Percentiles rank a stretch among this genome's conserved stretches.
phyloP scores from a whole-genome alignment of 495 filamentous ascomycete genomes.

The Monascus purpureus region DNA sequence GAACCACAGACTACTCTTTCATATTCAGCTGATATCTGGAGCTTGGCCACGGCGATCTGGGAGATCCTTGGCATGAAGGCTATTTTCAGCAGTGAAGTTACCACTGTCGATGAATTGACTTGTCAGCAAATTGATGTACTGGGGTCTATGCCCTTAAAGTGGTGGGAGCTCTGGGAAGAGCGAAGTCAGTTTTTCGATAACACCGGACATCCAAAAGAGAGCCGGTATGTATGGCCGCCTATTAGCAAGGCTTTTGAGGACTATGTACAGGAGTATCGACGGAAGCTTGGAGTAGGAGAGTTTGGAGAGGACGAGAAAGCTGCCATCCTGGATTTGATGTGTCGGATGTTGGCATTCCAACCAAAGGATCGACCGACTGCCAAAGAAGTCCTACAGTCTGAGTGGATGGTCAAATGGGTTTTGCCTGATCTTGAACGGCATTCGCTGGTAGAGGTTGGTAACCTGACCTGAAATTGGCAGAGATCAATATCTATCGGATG shows the following conservation, averaged over 20 bases:
- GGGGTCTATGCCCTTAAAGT: constrained; percentile 16
- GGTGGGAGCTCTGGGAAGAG: constrained; percentile 18
- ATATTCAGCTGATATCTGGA: constrained; percentile 24
- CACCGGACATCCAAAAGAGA: constrained; percentile 9
- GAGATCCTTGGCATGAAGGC: constrained; percentile 24
- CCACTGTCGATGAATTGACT: constrained; percentile 11
- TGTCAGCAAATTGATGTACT: constrained; percentile 18
- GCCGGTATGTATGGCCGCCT: constrained; percentile 10
- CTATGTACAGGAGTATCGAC: constrained; percentile 15
- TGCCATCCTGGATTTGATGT: constrained; percentile 20
- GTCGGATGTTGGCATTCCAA: constrained; percentile 8
- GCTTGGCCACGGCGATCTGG: constrained; percentile 20
- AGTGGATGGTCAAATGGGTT: constrained; percentile 22
- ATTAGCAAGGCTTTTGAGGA: constrained; percentile 16
- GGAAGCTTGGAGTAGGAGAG: constrained; percentile 5
- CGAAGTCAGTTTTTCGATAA: constrained; percentile 13
- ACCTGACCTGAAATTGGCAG: too few relatives aligned
- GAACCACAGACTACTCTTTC: constrained; percentile 11
- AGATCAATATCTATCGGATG: too few relatives aligned
- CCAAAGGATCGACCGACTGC: constrained; percentile 11
- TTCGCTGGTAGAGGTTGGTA: too few relatives aligned
- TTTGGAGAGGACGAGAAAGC: constrained; percentile 8
- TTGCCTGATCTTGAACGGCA: constrained; percentile 10
- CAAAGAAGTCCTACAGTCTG: constrained; percentile 9
- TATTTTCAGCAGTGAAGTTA: constrained; percentile 16